These are phyloP conservation scores for Leavenworthia alabamica DNA, from an alignment of 345 rosid species.

Conservation along the genomic window DNA sequence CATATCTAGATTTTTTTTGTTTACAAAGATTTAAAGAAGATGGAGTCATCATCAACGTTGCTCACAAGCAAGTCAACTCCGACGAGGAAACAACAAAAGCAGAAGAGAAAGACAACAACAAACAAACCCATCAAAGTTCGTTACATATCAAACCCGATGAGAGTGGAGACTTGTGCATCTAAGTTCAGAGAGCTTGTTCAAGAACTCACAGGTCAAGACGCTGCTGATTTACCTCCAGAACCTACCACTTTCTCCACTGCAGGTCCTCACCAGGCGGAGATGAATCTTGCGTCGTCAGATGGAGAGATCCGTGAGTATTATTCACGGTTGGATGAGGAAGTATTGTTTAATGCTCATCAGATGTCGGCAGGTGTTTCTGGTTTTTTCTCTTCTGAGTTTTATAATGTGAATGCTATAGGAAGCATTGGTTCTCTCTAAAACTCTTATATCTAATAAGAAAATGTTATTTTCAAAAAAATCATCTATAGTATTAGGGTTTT, in stretches of 20 bases:
- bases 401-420: conserved; percentile 25
- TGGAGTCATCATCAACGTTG: conserved; percentile 28
- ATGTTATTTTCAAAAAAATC: not conserved
- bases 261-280: conserved; percentile 12
- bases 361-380: conserved; percentile 29
- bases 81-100: conserved; percentile 14
- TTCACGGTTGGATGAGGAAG: conserved; percentile 25
- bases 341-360: conserved; percentile 8
- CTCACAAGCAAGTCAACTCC: conserved; percentile 14
- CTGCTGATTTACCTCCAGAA: conserved; percentile 36
- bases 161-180: conserved; percentile 60
- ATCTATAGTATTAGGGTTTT: conserved; percentile 26
- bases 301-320: conserved; percentile 14
- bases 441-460: not conserved
- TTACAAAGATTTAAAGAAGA: not conserved
- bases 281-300: conserved; percentile 14
- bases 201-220: conserved; percentile 79
- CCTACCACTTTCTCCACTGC: conserved; percentile 10
- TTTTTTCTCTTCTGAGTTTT: conserved; percentile 26
- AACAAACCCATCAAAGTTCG: conserved; percentile 52
- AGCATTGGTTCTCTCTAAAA: conserved; percentile 30
- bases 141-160: conserved; percentile 79
- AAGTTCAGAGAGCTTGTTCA: conserved; percentile 74
- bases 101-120: conserved; percentile 17
- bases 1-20: not conserved